Evolutionary conservation across 495 filamentous ascomycete species (phyloP).

Genomic region (Endocarpon pusillum): DNA sequence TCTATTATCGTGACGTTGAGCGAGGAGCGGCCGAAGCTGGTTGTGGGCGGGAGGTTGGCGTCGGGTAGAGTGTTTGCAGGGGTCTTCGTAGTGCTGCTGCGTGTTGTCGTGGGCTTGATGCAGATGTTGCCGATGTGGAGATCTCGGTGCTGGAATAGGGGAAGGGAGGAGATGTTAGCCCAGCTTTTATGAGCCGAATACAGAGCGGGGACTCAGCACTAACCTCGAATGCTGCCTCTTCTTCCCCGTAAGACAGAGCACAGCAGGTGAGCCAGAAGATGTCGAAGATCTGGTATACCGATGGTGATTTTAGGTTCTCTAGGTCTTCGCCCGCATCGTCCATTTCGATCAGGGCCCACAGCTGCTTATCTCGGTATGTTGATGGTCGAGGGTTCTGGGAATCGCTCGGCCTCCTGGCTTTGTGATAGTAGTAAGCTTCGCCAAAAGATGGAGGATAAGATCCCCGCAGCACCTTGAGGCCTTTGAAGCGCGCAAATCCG

Average conservation of each 20-base stretch:
- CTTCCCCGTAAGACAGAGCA: conserved; percentile 60
- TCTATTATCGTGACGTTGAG: conserved; percentile 75
- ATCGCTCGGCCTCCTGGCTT: conserved; percentile 40
- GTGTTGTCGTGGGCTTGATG: conserved; percentile 29
- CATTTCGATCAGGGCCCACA: conserved; percentile 74
- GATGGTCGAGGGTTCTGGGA: conserved; percentile 46
- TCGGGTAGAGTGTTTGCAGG: conserved; percentile 21
- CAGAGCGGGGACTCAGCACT: conserved; percentile 3
- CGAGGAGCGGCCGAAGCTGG: conserved; percentile 51
- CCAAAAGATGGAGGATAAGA: conserved; percentile 44
- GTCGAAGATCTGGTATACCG: conserved; percentile 55
- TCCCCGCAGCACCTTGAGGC: conserved; percentile 56
- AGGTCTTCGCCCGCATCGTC: conserved; percentile 69
- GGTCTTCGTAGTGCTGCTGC: conserved; percentile 16
- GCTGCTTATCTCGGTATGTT: conserved; percentile 46
- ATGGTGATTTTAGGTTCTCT: conserved; percentile 39
- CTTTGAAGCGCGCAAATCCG: conserved; percentile 84
- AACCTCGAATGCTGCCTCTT: conserved; percentile 56
- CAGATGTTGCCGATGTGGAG: conserved; percentile 82
- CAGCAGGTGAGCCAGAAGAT: conserved; percentile 70
- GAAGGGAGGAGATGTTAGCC: conserved; percentile 3
- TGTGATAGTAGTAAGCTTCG: conserved; percentile 45
- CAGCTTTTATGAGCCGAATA: neutral
- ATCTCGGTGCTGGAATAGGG: conserved; percentile 74
- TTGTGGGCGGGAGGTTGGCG: too few species aligned